Evolutionary conservation across 306 rosid genomes (phyloP).

Genomic region (Trichosanthes cucumerina): DNA sequence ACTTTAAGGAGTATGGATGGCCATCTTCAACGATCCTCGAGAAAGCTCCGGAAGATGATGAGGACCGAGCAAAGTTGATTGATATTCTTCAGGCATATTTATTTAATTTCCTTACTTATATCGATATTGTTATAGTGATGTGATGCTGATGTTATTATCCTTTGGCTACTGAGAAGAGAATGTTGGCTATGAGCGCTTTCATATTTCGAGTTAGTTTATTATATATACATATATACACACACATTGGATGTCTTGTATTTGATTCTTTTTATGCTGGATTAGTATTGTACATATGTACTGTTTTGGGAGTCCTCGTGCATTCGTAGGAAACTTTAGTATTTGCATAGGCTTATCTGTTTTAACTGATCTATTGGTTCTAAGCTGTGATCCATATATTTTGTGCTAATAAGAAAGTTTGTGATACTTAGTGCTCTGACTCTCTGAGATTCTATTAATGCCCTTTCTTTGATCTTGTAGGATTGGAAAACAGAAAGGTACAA

Average conservation of each 20-base stretch:
- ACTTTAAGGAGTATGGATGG: conserved; percentile 85
- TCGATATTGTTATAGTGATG: neutral
- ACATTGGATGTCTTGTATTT: neutral
- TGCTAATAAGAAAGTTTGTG: neutral
- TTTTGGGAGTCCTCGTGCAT: neutral
- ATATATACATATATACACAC: neutral
- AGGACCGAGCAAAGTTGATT: conserved; percentile 55
- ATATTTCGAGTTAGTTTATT: neutral
- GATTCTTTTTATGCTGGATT: neutral
- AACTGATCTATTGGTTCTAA: neutral
- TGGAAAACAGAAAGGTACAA: conserved; percentile 98
- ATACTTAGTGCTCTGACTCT: neutral
- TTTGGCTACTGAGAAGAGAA: neutral
- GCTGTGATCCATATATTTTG: neutral
- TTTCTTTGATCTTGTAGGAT: conserved; percentile 43
- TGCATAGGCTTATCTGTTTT: neutral
- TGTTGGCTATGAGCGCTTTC: neutral
- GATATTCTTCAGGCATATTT: conserved; percentile 61
- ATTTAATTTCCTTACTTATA: neutral
- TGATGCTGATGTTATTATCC: neutral
- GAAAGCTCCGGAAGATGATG: conserved; percentile 59
- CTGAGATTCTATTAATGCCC: neutral
- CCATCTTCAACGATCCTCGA: conserved; percentile 68
- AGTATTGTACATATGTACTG: neutral
- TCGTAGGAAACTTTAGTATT: neutral